phyloP scores from a whole-genome alignment of 768 basidiomycete species.

The Mycena albidolilacea region DNA sequence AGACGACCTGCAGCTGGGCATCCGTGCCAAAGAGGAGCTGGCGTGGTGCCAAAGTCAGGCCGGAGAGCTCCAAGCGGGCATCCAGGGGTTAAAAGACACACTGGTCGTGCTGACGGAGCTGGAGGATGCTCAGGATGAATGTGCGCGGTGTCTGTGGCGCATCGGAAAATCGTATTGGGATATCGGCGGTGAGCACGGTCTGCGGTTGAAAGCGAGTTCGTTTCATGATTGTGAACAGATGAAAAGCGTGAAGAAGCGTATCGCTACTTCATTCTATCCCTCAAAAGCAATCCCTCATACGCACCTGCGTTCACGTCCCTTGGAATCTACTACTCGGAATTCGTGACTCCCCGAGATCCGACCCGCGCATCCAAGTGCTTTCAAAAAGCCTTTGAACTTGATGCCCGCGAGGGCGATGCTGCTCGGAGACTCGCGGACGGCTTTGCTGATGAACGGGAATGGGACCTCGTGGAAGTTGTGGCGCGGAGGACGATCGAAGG shows the following conservation, averaged over 20 bases:
- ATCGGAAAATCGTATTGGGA: slow-evolving; percentile 85
- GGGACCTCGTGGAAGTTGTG: slow-evolving; percentile 97
- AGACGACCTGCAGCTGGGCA: slow-evolving; percentile 60
- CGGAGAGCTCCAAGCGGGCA: slow-evolving; percentile 61
- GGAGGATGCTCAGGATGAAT: slow-evolving; percentile 67
- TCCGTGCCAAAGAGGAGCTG: slow-evolving; percentile 83
- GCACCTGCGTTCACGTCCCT: slow-evolving; percentile 96
- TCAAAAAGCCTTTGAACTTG: slow-evolving; percentile 98
- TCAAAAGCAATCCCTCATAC: slow-evolving; percentile 81
- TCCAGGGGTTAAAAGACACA: slow-evolving; percentile 64
- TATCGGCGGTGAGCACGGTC: slow-evolving; percentile 68
- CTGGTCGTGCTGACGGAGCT: slow-evolving; percentile 59
- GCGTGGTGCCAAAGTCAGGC: slow-evolving; percentile 87
- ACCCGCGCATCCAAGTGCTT: slow-evolving; percentile 94
- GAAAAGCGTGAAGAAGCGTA: slow-evolving; percentile 76
- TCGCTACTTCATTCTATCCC: slow-evolving; percentile 81
- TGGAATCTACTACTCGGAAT: slow-evolving; percentile 89
- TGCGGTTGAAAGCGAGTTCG: slow-evolving; percentile 19
- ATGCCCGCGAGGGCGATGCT: slow-evolving; percentile 89
- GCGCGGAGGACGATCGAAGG: slow-evolving; percentile 94
- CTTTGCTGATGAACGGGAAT: slow-evolving; percentile 94
- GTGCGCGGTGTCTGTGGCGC: slow-evolving; percentile 89
- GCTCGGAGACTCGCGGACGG: slow-evolving; percentile 88
- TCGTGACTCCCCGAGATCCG: slow-evolving; percentile 79
- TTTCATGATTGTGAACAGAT: slow-evolving; percentile 49